phyloP scores from a whole-genome alignment of 768 basidiomycete genomes.

The Boletus sp. region DNA sequence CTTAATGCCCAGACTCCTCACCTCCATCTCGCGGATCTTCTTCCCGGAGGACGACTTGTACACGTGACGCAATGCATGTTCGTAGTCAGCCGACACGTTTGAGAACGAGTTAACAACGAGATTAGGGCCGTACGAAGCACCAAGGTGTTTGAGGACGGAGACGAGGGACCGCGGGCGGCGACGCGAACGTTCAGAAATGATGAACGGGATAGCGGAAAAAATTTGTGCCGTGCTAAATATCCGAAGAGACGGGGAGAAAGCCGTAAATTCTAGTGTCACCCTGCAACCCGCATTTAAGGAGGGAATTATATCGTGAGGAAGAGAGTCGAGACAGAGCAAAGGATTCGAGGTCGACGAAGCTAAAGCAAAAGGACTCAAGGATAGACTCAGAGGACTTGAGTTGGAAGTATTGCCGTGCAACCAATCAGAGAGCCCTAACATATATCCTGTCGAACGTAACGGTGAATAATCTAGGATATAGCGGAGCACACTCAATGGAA shows the following conservation, averaged over 20 bases:
- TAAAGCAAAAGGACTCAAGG: slow-evolving; percentile 6
- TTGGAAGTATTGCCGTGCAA: not conserved
- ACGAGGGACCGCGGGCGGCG: slow-evolving; percentile 39
- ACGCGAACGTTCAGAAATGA: slow-evolving; percentile 29
- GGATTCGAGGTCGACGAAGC: slow-evolving; percentile 3
- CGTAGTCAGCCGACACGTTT: slow-evolving; percentile 40
- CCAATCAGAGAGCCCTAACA: not conserved
- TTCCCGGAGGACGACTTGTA: slow-evolving; percentile 9
- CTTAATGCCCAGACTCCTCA: slow-evolving; percentile 27
- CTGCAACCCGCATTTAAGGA: slow-evolving; percentile 17
- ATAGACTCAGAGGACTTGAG: slow-evolving; percentile 9
- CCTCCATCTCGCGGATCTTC: slow-evolving; percentile 9
- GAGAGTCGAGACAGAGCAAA: slow-evolving; percentile 23
- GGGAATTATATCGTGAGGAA: slow-evolving; percentile 10
- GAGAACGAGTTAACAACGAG: slow-evolving; percentile 34
- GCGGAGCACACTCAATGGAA: not conserved
- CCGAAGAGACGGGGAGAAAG: slow-evolving; percentile 36
- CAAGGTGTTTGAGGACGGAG: slow-evolving; percentile 36
- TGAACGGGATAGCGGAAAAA: slow-evolving; percentile 44
- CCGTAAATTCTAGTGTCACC: slow-evolving; percentile 35
- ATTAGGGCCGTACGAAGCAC: slow-evolving; percentile 19
- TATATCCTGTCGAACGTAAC: not conserved
- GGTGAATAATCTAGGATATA: not conserved
- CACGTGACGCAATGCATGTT: slow-evolving; percentile 7
- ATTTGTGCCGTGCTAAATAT: slow-evolving; percentile 37